Evolutionary conservation across 2,329 filamentous ascomycete genomes (phyloP).

Genomic region (Trichoderma sp.): DNA sequence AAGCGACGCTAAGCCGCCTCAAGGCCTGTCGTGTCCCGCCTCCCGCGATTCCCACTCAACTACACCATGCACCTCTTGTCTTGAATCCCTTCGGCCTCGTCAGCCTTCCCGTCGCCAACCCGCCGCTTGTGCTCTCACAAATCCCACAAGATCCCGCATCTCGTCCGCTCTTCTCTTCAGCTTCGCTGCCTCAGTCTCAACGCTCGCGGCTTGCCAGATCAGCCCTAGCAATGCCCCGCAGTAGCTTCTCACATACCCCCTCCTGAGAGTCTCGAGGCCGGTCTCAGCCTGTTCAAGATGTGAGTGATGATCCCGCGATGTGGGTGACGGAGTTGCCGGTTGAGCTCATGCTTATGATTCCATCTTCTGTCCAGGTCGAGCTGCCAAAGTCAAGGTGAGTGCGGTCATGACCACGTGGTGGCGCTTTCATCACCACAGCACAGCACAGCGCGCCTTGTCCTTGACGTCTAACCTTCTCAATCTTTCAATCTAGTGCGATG

Average conservation of each 20-base stretch:
- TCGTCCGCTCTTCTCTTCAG: neutral
- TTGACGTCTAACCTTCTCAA: neutral
- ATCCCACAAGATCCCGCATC: neutral
- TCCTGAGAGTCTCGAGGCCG: constrained; percentile 73
- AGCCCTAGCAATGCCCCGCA: constrained; percentile 43
- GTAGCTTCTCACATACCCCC: constrained; percentile 54
- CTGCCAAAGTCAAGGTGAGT: constrained; percentile 84
- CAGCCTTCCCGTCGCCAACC: neutral
- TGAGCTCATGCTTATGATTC: constrained; percentile 15
- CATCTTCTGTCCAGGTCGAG: constrained; percentile 57
- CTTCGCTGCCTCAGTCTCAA: neutral
- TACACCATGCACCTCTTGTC: neutral
- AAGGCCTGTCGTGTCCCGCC: neutral
- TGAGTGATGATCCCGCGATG: constrained; percentile 34
- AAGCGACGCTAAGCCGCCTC: constrained; percentile 15
- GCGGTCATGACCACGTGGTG: constrained; percentile 18
- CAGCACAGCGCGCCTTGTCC: neutral
- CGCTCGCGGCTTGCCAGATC: constrained; percentile 2
- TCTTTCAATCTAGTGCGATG: constrained; percentile 68
- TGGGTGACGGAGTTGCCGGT: neutral
- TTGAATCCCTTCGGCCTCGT: neutral
- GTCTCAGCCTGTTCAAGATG: constrained; percentile 81
- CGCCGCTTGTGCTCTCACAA: neutral
- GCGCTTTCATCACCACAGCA: neutral
- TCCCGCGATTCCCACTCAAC: neutral